Percentiles rank a stretch among this genome's conserved stretches.
Evolutionary conservation across 2,329 filamentous ascomycete genomes (phyloP).

Genomic region (Acrocalymma vagum): DNA sequence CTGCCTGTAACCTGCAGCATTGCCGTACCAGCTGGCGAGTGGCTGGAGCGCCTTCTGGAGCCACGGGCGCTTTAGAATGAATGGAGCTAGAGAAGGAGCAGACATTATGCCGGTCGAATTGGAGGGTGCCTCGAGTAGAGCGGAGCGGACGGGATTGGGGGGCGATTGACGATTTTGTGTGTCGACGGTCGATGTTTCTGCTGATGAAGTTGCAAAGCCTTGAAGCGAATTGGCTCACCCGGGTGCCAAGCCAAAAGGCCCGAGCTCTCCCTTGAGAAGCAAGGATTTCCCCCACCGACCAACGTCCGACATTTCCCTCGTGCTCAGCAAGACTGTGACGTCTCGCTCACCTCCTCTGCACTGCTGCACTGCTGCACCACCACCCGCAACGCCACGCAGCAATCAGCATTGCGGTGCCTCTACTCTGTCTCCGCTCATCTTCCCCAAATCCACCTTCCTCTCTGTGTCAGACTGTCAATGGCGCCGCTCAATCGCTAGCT

Average conservation of each 20-base stretch:
- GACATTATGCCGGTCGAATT: conserved; percentile 64
- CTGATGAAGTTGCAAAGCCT: conserved; percentile 21
- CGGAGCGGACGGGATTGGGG: too few species aligned
- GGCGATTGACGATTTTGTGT: too few species aligned
- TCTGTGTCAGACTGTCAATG: conserved; percentile 44
- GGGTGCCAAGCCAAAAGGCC: conserved; percentile 10
- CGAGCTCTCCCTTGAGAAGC: conserved; percentile 8
- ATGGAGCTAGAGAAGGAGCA: conserved; percentile 76
- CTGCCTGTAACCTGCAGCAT: conserved; percentile 91
- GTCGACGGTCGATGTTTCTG: too few species aligned
- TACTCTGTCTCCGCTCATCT: conserved; percentile 18
- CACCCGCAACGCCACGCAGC: conserved; percentile 1
- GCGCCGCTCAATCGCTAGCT: conserved; percentile 51
- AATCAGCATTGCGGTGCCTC: conserved; percentile 11
- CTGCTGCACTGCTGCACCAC: conserved; percentile 3
- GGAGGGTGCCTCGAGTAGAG: too few species aligned
- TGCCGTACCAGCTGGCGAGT: conserved; percentile 85
- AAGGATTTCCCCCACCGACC: too few species aligned
- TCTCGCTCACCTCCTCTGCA: conserved; percentile 4
- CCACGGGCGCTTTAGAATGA: conserved; percentile 85
- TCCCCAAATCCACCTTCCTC: too few species aligned
- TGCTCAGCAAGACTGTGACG: too few species aligned
- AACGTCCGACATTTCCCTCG: too few species aligned
- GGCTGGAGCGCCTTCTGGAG: conserved; percentile 81
- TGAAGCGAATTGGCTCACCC: conserved; percentile 20